Percentiles rank a stretch among this genome's conserved stretches.
Conservation (phyloP, 2,329 filamentous ascomycete species). For the Botrytis galanthina region DNA sequence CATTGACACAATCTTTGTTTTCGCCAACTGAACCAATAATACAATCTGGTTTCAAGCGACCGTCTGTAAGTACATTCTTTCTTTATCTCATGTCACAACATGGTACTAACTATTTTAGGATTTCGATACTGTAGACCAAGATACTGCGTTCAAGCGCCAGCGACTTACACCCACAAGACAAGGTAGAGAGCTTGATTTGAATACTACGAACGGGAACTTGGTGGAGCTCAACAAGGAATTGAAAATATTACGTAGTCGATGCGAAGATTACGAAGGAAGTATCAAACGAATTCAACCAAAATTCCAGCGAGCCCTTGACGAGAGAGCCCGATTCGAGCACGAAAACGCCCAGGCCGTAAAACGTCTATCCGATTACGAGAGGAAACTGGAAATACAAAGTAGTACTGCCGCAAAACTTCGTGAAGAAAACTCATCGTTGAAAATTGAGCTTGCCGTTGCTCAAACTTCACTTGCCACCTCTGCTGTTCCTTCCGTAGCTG, state of each 20-base stretch:
- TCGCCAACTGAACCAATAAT: not conserved
- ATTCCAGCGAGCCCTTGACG: constrained; percentile 51
- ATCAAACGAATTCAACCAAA: constrained; percentile 47
- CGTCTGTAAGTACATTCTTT: constrained; percentile 11
- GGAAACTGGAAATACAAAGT: constrained; percentile 27
- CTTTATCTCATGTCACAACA: not conserved
- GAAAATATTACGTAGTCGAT: constrained; percentile 45
- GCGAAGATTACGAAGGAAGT: constrained; percentile 48
- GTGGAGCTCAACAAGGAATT: constrained; percentile 45
- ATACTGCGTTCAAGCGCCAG: constrained; percentile 14
- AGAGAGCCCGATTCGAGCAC: constrained; percentile 51
- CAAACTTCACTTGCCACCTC: constrained; percentile 33
- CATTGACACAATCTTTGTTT: constrained; percentile 8
- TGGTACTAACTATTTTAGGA: constrained; percentile 6
- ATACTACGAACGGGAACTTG: constrained; percentile 37
- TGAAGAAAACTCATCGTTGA: constrained; percentile 27
- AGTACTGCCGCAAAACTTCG: constrained; percentile 31
- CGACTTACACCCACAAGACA: constrained; percentile 16
- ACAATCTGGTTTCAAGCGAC: constrained; percentile 21
- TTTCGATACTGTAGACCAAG: constrained; percentile 12
- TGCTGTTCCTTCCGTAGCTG: constrained; percentile 42
- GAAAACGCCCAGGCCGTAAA: constrained; percentile 34
- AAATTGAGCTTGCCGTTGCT: constrained; percentile 34
- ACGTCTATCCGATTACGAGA: constrained; percentile 25
- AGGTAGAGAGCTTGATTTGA: not conserved